These are phyloP conservation scores for Hevea brasiliensis DNA, from an alignment of 345 rosid genomes.

Conservation along the genomic window DNA sequence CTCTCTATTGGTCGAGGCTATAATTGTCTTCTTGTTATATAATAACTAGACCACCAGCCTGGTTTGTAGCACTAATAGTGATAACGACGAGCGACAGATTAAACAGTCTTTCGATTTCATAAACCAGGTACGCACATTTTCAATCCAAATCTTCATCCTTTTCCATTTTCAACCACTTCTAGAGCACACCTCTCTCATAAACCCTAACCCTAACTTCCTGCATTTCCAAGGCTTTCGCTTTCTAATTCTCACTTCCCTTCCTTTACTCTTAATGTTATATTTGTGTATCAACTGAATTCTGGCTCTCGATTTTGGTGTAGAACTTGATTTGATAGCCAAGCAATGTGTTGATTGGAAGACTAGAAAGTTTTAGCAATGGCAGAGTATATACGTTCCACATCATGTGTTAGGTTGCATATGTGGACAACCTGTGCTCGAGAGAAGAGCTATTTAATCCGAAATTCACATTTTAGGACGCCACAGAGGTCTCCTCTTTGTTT, in stretches of 20 bases:
- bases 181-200: too few relatives aligned
- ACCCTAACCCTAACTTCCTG: neutral
- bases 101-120: too few relatives aligned
- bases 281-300: too few relatives aligned
- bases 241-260: neutral
- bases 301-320: neutral
- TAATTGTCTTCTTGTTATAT: too few relatives aligned
- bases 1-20: too few relatives aligned
- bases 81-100: neutral
- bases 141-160: constrained; percentile 13
- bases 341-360: constrained; percentile 32
- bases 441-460: constrained; percentile 1
- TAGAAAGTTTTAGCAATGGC: constrained; percentile 43
- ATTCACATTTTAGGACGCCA: constrained; percentile 25
- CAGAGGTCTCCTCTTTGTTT: constrained; percentile 31
- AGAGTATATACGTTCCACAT: constrained; percentile 42
- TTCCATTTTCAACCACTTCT: neutral
- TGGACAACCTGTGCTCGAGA: constrained; percentile 28
- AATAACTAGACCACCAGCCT: too few relatives aligned
- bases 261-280: neutral
- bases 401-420: constrained; percentile 44
- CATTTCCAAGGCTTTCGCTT: too few relatives aligned
- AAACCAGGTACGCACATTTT: constrained; percentile 33
- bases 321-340: constrained; percentile 5
- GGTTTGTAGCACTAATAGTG: neutral